Percentiles rank a stretch among this genome's conserved stretches.
Evolutionary conservation across 768 basidiomycete genomes (phyloP).

Genomic region (Cyclocybe cylindracea): DNA sequence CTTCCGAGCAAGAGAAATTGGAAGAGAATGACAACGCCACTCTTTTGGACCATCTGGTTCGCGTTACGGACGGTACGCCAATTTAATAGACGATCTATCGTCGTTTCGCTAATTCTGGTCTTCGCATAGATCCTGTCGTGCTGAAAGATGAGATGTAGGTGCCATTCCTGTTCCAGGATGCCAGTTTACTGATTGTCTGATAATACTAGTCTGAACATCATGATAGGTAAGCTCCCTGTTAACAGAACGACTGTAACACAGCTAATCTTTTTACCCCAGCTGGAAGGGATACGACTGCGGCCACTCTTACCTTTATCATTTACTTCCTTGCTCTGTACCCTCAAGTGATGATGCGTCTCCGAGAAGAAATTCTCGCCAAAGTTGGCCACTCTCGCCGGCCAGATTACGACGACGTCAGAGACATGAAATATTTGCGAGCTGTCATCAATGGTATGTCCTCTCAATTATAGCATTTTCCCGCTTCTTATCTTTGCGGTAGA

Average conservation of each 20-base stretch:
- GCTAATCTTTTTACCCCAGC: conserved; percentile 20
- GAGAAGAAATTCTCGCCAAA: conserved; percentile 54
- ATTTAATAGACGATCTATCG: background rate
- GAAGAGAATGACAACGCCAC: conserved; percentile 44
- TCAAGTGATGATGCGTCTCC: conserved; percentile 44
- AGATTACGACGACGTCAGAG: conserved; percentile 53
- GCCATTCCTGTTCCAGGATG: background rate
- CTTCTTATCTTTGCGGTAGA: conserved; percentile 28
- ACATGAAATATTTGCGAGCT: conserved; percentile 65
- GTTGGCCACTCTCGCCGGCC: conserved; percentile 52
- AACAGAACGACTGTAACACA: background rate
- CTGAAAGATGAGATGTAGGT: conserved; percentile 48
- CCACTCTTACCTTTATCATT: conserved; percentile 42
- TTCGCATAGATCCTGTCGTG: conserved; percentile 26
- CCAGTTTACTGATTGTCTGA: background rate
- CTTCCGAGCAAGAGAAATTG: conserved; percentile 24
- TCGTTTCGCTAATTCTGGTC: background rate
- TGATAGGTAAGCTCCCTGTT: conserved; percentile 33
- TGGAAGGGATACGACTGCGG: conserved; percentile 47
- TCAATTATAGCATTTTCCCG: background rate
- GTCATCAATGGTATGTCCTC: conserved; percentile 56
- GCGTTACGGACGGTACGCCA: conserved; percentile 43
- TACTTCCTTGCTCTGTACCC: conserved; percentile 56
- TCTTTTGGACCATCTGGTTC: conserved; percentile 57
- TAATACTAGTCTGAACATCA: conserved; percentile 39